A percentile compares a stretch with the other conserved stretches of the same genome.
phyloP scores from a whole-genome alignment of 2,329 filamentous ascomycete species.

The Pseudogymnoascus pannorum region DNA sequence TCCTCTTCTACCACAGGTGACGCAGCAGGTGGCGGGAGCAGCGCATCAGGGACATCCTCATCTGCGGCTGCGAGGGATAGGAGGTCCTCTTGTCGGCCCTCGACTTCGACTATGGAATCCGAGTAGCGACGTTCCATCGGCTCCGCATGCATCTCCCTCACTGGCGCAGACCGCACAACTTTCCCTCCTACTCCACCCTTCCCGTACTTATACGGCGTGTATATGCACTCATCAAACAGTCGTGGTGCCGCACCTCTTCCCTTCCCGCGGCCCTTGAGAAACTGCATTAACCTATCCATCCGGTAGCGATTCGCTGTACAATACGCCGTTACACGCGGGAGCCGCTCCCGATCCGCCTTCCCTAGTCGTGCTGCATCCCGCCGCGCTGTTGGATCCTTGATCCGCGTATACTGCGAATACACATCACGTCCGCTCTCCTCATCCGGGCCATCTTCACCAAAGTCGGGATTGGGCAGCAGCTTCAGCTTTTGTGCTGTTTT shows the following conservation, averaged over 20 bases:
- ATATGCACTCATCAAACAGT: slow-evolving; percentile 94
- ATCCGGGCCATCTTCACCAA: slow-evolving; percentile 67
- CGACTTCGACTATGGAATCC: slow-evolving; percentile 64
- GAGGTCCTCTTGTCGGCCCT: slow-evolving; percentile 53
- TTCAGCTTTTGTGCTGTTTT: slow-evolving; percentile 97
- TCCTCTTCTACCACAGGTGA: slow-evolving; percentile 27
- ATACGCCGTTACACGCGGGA: slow-evolving; percentile 92
- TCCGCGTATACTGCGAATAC: slow-evolving; percentile 94
- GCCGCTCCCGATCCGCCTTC: slow-evolving; percentile 79
- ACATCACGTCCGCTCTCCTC: slow-evolving; percentile 93
- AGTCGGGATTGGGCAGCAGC: slow-evolving; percentile 83
- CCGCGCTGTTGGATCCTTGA: slow-evolving; percentile 90
- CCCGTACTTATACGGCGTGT: slow-evolving; percentile 82
- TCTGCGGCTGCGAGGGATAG: slow-evolving; percentile 45
- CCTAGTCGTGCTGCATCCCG: slow-evolving; percentile 87
- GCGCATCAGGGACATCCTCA: slow-evolving; percentile 23
- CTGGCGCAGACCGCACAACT: slow-evolving; percentile 20
- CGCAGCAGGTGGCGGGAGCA: not conserved
- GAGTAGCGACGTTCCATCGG: slow-evolving; percentile 63
- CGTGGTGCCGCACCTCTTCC: slow-evolving; percentile 77
- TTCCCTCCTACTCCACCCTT: slow-evolving; percentile 3
- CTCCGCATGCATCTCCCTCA: slow-evolving; percentile 30
- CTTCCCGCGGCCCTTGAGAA: slow-evolving; percentile 76
- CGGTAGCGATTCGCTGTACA: slow-evolving; percentile 90
- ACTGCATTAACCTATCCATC: slow-evolving; percentile 82